phyloP scores from a whole-genome alignment of 1,139 yeast genomes.

The Taphrina sp. region DNA sequence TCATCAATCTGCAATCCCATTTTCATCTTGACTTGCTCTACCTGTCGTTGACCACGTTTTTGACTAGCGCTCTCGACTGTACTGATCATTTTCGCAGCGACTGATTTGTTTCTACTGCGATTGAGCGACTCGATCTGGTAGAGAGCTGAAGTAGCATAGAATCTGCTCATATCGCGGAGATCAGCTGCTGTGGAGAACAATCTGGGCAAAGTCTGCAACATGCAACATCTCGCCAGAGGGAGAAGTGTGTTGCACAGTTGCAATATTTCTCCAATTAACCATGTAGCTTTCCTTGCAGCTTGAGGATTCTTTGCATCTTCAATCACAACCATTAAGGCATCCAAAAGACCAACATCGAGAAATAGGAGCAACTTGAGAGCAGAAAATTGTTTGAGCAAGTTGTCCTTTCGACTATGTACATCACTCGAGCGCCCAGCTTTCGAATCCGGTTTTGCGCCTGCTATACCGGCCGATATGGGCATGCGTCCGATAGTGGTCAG shows the following conservation, averaged over 20 bases:
- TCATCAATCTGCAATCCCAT: slow-evolving; percentile 65
- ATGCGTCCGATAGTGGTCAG: slow-evolving; percentile 38
- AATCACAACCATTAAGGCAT: slow-evolving; percentile 51
- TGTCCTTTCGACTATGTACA: slow-evolving; percentile 7
- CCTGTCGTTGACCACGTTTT: slow-evolving; percentile 43
- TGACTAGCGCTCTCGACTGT: slow-evolving; percentile 1
- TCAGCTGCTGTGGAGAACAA: slow-evolving; percentile 43
- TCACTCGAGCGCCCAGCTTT: background rate
- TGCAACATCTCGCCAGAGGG: slow-evolving; percentile 47
- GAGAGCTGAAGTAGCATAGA: slow-evolving; percentile 42
- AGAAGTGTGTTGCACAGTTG: slow-evolving; percentile 56
- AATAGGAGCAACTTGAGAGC: slow-evolving; percentile 59
- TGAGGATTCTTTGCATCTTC: slow-evolving; percentile 51
- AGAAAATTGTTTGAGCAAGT: slow-evolving; percentile 54
- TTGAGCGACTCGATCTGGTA: slow-evolving; percentile 48
- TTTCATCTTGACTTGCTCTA: slow-evolving; percentile 50
- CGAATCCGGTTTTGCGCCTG: background rate
- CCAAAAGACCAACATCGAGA: slow-evolving; percentile 57
- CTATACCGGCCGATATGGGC: slow-evolving; percentile 23
- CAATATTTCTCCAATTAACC: slow-evolving; percentile 62
- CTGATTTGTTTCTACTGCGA: slow-evolving; percentile 29
- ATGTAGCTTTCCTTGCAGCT: slow-evolving; percentile 59
- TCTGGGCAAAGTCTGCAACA: slow-evolving; percentile 43
- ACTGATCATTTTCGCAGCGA: background rate
- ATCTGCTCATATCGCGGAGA: slow-evolving; percentile 38